A percentile compares a stretch with the other conserved stretches of the same genome.
Evolutionary conservation across 2,329 filamentous ascomycete species (phyloP).

Genomic region (Elsinoe perseae): DNA sequence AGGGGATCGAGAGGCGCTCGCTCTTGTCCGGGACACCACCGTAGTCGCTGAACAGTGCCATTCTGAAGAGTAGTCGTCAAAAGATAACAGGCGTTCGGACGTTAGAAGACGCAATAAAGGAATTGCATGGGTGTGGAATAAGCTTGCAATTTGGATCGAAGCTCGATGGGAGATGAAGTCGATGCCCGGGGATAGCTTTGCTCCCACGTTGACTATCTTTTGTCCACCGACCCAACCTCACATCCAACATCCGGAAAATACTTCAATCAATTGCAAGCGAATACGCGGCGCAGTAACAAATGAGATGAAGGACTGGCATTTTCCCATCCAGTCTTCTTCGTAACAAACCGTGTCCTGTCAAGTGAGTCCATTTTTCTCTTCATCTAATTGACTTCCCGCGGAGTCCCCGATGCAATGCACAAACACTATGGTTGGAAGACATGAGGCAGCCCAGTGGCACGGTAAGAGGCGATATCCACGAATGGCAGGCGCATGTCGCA

Average conservation of each 20-base stretch:
- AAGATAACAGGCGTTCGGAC: not conserved
- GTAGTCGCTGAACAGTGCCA: conserved; percentile 10
- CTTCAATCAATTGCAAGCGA: conserved; percentile 1
- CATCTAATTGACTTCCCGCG: conserved; percentile 8
- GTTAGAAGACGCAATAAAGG: not conserved
- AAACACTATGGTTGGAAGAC: not conserved
- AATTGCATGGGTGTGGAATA: conserved; percentile 1
- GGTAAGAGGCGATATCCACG: conserved; percentile 8
- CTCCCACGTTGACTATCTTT: not conserved
- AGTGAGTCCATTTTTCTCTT: conserved; percentile 3
- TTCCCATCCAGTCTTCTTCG: not conserved
- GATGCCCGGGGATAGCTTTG: not conserved
- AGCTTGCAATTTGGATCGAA: conserved; percentile 2
- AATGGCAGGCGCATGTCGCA: not conserved
- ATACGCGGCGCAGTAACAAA: not conserved
- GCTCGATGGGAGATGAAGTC: conserved; percentile 4
- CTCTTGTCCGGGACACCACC: conserved; percentile 1
- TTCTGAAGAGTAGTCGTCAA: not conserved
- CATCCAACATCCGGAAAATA: not conserved
- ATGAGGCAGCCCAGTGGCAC: conserved; percentile 7
- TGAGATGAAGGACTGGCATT: conserved; percentile 7
- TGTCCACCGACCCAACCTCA: not conserved
- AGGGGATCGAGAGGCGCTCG: conserved; percentile 10
- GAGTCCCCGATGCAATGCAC: not conserved
- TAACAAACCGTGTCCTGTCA: not conserved